Evolutionary conservation across 306 rosid genomes (phyloP), one percentile per base, ranked within the genome.

Genomic region (Sechiopsis laciniata): DNA sequence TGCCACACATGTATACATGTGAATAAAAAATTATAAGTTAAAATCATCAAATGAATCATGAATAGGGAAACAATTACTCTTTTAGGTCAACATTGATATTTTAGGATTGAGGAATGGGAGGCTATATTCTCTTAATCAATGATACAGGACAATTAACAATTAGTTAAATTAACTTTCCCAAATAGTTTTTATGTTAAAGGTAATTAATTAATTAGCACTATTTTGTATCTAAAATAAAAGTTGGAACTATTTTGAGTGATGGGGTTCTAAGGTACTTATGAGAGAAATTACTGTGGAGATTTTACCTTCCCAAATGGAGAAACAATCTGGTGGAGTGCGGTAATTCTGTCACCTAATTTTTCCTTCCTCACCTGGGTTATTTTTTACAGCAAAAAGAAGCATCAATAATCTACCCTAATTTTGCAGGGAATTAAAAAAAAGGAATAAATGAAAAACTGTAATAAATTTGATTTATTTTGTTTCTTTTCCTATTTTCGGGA

Each of bases 321-420:
- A 85, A 95, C 99, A 8, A 95, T 86, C 83, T 95, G 99, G 85
- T 95, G 99, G 80, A 95, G 99, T 32, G 95, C 83, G 24, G 99
- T 88, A 76, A 95, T 87, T 91, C 99, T 95, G 81, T 95, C 99
- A 74, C 99, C 99, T 80, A 95, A 84, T 87, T 95, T 95, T 86
- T 95, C 99, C 95, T 95, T 95, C 75, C 35, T 85, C 68, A 91
- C 99, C 99, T 95, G 86, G 77, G 57, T 78, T 26, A 26, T 26
- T 26, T 26, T 26, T 26, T 72, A 17, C 54, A 60, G 10, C 9
- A 60, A 60, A 59, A 67, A 46, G 59, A 58, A 55, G 35, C 0
- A 19, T 69, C 15, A 55, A 32, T 29, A 10, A 72, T 72, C 12
- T 3, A 55, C 14, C 4, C 55, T 67, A 62, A 32, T 14, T 63